A percentile compares a stretch with the other conserved stretches of the same genome.
Evolutionary conservation across 2,329 filamentous ascomycete genomes (phyloP).

Genomic region (Thelonectria blattea): DNA sequence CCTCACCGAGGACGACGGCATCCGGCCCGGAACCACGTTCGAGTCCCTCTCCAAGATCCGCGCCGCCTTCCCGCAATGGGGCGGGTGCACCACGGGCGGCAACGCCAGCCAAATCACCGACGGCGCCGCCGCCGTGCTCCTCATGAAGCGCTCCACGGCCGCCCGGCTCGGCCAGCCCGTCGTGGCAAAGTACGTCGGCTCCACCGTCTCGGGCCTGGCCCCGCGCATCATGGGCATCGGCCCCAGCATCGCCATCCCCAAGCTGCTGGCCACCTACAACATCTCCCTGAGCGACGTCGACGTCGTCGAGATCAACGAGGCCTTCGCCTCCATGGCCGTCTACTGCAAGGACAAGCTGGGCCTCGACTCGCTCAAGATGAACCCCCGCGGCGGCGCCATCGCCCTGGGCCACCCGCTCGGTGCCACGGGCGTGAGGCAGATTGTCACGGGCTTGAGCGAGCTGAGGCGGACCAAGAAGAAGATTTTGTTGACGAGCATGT

Average conservation of each 20-base stretch:
- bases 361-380: constrained; percentile 78
- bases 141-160: constrained; percentile 95
- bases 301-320: constrained; percentile 94
- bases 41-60: constrained; percentile 85
- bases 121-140: constrained; percentile 84
- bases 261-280: constrained; percentile 82
- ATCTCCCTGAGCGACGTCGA: constrained; percentile 84
- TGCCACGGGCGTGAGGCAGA: constrained; percentile 77
- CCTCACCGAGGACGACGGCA: constrained; percentile 86
- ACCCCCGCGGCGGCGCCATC: constrained; percentile 81
- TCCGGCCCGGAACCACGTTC: constrained; percentile 86
- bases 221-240: constrained; percentile 98
- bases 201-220: constrained; percentile 86
- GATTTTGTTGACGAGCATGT: constrained; percentile 93
- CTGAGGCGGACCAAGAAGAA: constrained; percentile 85
- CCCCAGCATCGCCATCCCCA: constrained; percentile 75
- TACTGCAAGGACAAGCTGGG: constrained; percentile 82
- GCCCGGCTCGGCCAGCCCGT: constrained; percentile 88
- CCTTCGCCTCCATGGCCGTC: constrained; percentile 96
- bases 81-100: constrained; percentile 84
- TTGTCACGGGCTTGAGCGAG: constrained; percentile 90
- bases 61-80: constrained; percentile 88
- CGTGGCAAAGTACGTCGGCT: constrained; percentile 91
- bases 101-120: constrained; percentile 97
- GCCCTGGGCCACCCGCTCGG: constrained; percentile 85